phyloP scores from a whole-genome alignment of 192 early-diverging fungal genomes.

The Cladochytrium replicatum region DNA sequence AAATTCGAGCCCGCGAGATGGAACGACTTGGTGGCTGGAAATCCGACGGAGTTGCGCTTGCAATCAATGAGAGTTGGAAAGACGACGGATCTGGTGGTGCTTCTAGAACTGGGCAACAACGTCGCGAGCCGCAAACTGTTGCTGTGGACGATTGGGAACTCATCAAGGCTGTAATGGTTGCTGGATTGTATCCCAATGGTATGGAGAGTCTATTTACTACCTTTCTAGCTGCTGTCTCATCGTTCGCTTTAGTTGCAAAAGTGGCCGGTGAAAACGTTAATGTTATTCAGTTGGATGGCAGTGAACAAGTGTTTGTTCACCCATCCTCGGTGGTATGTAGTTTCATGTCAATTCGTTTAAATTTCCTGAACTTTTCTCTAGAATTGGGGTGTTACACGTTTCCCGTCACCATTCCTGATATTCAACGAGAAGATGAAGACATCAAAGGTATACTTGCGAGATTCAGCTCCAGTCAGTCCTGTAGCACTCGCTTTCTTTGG shows the following conservation, averaged over 20 bases:
- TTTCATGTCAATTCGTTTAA: neutral
- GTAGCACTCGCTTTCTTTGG: constrained; percentile 33
- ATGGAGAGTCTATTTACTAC: neutral
- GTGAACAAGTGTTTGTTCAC: constrained; percentile 30
- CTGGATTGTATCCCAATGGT: constrained; percentile 31
- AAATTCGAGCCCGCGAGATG: constrained; percentile 15
- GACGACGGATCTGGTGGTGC: no score
- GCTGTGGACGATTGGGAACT: constrained; percentile 18
- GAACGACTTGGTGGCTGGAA: constrained; percentile 18
- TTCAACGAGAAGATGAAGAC: constrained; percentile 36
- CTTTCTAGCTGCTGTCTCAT: neutral
- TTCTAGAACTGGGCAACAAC: no score
- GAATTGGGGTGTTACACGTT: constrained; percentile 21
- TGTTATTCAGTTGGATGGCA: constrained; percentile 5
- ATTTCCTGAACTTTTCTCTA: constrained; percentile 6
- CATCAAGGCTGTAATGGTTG: constrained; percentile 22
- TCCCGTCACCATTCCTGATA: constrained; percentile 22
- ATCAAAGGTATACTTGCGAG: constrained; percentile 32
- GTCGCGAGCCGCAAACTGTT: neutral
- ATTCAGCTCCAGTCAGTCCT: constrained; percentile 21
- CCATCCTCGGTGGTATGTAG: constrained; percentile 22
- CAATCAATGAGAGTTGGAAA: no score
- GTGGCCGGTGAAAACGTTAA: neutral
- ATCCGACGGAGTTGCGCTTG: constrained; percentile 21
- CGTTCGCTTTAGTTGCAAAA: neutral